A percentile compares a stretch with the other conserved stretches of the same genome.
phyloP scores from a whole-genome alignment of 179 eudicot species.

The Beta lomatogona region DNA sequence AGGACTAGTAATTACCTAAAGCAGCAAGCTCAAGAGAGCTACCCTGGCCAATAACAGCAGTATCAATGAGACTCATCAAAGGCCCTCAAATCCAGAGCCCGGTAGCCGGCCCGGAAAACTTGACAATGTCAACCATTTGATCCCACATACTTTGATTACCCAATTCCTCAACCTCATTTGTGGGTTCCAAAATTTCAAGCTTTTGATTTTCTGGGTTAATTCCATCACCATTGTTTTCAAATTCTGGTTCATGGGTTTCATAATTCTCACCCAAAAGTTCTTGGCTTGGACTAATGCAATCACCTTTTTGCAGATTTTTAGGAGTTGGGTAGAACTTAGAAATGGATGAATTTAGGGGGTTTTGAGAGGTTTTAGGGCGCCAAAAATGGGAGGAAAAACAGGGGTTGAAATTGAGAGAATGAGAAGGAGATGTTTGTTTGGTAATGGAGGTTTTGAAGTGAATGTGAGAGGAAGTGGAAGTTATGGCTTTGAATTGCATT shows the following conservation, averaged over 20 bases:
- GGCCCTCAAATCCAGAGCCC: slow-evolving; percentile 97
- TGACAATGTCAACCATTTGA: slow-evolving; percentile 74
- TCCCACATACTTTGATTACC: slow-evolving; percentile 57
- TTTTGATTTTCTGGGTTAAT: slow-evolving; percentile 1
- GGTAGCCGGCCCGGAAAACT: slow-evolving; percentile 94
- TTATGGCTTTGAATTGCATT: slow-evolving; percentile 33
- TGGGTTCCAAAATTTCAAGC: slow-evolving; percentile 10
- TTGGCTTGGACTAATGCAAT: slow-evolving; percentile 37
- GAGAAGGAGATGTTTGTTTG: neutral
- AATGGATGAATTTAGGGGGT: slow-evolving; percentile 9
- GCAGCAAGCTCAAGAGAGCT: slow-evolving; percentile 97
- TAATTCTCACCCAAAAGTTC: slow-evolving; percentile 24
- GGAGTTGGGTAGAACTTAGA: slow-evolving; percentile 4
- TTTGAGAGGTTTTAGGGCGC: neutral
- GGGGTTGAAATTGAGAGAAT: slow-evolving; percentile 12
- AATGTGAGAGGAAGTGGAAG: neutral
- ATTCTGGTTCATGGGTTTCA: slow-evolving; percentile 18
- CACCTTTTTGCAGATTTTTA: neutral
- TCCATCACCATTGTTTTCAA: neutral
- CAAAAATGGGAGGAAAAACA: neutral
- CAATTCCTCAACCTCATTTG: slow-evolving; percentile 27
- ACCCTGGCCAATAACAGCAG: slow-evolving; percentile 90
- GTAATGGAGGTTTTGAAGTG: neutral
- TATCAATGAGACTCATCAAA: slow-evolving; percentile 94
- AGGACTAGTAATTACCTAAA: slow-evolving; percentile 49